phyloP scores from a whole-genome alignment of 176 grass and related monocot genomes.

The Aegilops speltoides region DNA sequence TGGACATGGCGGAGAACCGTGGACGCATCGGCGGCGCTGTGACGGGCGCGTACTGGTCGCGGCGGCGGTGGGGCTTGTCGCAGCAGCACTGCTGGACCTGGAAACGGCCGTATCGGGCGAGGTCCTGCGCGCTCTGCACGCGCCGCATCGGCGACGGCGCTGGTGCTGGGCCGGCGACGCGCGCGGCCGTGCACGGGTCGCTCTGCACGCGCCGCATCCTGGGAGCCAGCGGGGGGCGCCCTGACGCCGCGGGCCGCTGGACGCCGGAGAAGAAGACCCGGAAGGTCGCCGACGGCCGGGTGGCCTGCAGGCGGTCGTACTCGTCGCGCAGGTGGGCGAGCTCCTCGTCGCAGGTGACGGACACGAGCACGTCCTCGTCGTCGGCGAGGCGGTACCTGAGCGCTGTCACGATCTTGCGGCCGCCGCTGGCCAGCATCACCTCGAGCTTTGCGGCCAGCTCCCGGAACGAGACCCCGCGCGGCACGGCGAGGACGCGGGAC shows the following conservation, averaged over 20 bases:
- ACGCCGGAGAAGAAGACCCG: slow-evolving; percentile 25
- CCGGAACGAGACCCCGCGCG: slow-evolving; percentile 17
- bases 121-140: slow-evolving; percentile 28
- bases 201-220: slow-evolving; percentile 23
- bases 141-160: background rate
- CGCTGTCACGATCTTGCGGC: background rate
- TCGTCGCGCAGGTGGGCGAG: slow-evolving; percentile 50
- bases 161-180: background rate
- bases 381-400: slow-evolving; percentile 38
- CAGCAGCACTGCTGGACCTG: background rate
- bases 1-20: background rate
- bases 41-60: background rate
- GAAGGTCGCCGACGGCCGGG: slow-evolving; percentile 4
- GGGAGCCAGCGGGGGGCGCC: background rate
- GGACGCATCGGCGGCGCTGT: background rate
- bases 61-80: background rate
- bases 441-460: slow-evolving; percentile 5
- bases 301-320: slow-evolving; percentile 38
- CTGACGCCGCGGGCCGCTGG: background rate
- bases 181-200: background rate
- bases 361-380: slow-evolving; percentile 39
- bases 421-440: background rate
- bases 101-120: background rate
- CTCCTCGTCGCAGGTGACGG: slow-evolving; percentile 51
- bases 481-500: slow-evolving; percentile 32